A percentile compares a stretch with the other conserved stretches of the same genome.
phyloP scores from a whole-genome alignment of 257 asterid genomes.

The Avicennia marina region DNA sequence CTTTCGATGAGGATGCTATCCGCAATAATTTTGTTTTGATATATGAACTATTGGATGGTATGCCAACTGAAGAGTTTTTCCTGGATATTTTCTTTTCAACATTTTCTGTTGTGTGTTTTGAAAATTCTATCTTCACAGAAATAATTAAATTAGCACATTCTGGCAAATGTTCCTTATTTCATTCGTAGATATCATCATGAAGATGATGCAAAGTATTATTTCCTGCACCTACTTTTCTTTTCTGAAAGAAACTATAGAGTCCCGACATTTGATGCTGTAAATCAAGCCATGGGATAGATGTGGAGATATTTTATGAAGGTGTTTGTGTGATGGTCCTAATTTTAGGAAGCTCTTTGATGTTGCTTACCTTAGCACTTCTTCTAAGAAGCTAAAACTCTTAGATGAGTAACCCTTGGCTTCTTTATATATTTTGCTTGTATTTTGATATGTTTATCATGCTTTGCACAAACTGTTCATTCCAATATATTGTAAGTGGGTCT shows the following conservation, averaged over 20 bases:
- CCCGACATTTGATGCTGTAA: too few relatives aligned
- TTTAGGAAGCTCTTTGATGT: too few relatives aligned
- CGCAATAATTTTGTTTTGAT: slow-evolving; percentile 95
- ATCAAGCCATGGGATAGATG: too few relatives aligned
- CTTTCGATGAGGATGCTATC: slow-evolving; percentile 98
- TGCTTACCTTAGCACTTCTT: too few relatives aligned
- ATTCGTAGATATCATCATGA: not conserved
- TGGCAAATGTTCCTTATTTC: not conserved
- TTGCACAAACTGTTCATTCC: not conserved
- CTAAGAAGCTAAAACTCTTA: too few relatives aligned
- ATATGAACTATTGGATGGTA: slow-evolving; percentile 96
- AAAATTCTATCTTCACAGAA: not conserved
- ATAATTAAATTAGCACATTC: not conserved
- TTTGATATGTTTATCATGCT: not conserved
- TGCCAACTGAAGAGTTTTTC: slow-evolving; percentile 16
- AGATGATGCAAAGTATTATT: too few relatives aligned
- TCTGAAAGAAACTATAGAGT: too few relatives aligned
- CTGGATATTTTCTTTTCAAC: slow-evolving; percentile 2
- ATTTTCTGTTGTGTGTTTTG: not conserved
- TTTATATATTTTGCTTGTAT: not conserved
- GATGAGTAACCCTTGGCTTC: not conserved
- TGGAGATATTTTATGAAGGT: too few relatives aligned
- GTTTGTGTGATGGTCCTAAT: too few relatives aligned
- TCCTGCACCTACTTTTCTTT: too few relatives aligned
- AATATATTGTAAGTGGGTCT: not conserved